These are phyloP conservation scores for Piper longum DNA, from an alignment of 164 flowering plant species.

Conservation along the genomic window DNA sequence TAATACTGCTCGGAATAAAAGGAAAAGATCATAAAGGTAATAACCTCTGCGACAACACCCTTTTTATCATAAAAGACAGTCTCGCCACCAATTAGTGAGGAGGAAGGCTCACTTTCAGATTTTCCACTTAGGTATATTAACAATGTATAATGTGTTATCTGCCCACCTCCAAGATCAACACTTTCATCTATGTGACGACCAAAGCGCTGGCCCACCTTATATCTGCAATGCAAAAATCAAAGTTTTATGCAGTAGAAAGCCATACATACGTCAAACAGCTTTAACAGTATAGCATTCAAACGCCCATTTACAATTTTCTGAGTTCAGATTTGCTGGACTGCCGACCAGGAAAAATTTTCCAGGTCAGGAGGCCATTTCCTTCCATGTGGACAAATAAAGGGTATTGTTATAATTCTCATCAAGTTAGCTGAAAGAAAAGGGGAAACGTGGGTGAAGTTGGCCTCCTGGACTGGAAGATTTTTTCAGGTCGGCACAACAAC, in stretches of 20 bases:
- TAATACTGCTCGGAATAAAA: neutral
- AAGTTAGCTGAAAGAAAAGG: no score
- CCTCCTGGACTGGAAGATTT: no score
- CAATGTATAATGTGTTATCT: constrained; percentile 62
- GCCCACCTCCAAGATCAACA: constrained; percentile 62
- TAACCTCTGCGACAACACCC: constrained; percentile 75
- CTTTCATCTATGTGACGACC: constrained; percentile 96
- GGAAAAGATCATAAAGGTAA: neutral
- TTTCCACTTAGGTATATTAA: constrained; percentile 77
- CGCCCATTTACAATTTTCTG: no score
- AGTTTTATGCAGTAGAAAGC: neutral
- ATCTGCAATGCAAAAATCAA: constrained; percentile 28
- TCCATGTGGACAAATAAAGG: no score
- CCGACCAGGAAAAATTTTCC: no score
- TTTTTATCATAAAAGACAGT: constrained; percentile 87
- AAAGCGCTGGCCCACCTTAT: constrained; percentile 77
- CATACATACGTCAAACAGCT: no score
- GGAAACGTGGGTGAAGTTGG: no score
- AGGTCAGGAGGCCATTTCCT: no score
- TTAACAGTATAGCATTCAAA: no score
- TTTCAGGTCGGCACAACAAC: no score
- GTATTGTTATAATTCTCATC: no score
- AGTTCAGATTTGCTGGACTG: no score
- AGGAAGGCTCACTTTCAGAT: constrained; percentile 20
- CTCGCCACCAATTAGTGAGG: constrained; percentile 77